Evolutionary conservation across 1,284 basidiomycete species (phyloP), one percentile per base, ranked within the genome.

Genomic region (Takashimella koratensis): DNA sequence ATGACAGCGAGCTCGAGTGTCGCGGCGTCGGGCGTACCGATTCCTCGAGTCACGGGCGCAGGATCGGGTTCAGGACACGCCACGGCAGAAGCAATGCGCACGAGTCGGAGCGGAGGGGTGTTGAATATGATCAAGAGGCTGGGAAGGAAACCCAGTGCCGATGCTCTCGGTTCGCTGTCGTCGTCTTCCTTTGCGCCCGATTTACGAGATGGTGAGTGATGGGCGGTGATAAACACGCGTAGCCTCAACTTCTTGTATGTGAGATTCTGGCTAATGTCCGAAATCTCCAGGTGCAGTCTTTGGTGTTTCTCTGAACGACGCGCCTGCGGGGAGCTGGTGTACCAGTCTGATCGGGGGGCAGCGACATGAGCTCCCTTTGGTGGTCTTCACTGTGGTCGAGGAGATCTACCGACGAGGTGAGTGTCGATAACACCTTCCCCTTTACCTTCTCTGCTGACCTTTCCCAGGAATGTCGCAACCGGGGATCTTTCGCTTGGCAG

Each of bases 331-430:
- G n/a, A 61, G 56, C 22, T 71, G 71, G 63, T 69, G 70, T 39
- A 67, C 69, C 1, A 63, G 62, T 12, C 57, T 71, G 51, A 74
- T 76, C 36, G 74, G 71, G 0, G 67, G 70, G 4, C 70, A 72
- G 49, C 63, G 63, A 8, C 73, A 75, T 55, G 67, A 72, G 30
- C 56, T 76, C 0, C 75, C 75, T 3, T 58, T 71, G 19, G 62
- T 74, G 0, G 61, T 67, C 24, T 75, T 75, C 55, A 63, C 64
- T 12, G 57, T 70, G 0, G 66, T 75, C 13, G 75, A 75, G 51
- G 73, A 76, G 62, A 75, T 75, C 27, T 75, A 73, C 51, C 63
- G 67, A 8, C 56, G 73, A 44, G 74, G 74, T 57, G 51, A 64
- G 61, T 66, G 23, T n/a, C n/a, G n/a, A n/a, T n/a, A n/a, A n/a